Conservation (phyloP, 345 rosid species). For the Psidium guajava region DNA sequence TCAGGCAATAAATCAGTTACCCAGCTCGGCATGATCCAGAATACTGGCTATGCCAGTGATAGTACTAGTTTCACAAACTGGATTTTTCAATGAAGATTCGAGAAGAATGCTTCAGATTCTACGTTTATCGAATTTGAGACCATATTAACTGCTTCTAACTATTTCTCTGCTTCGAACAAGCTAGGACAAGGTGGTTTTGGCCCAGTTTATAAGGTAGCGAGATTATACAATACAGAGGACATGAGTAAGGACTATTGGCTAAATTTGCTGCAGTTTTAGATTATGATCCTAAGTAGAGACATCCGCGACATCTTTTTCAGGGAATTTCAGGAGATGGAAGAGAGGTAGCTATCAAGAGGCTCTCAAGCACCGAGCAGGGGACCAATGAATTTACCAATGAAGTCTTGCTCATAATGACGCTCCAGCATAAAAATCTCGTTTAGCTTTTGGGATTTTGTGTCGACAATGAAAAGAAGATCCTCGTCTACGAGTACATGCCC, state of each 20-base stretch:
- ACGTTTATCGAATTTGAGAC: constrained; percentile 9
- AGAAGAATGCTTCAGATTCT: background rate
- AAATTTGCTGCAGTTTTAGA: background rate
- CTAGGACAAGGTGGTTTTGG: constrained; percentile 20
- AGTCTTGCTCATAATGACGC: constrained; percentile 25
- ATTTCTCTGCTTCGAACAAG: constrained; percentile 13
- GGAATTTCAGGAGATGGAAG: constrained; percentile 34
- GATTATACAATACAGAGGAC: background rate
- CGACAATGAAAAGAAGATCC: constrained; percentile 21
- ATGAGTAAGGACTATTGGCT: background rate
- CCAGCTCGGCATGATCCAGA: background rate
- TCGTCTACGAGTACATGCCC: constrained; percentile 53
- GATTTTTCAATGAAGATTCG: background rate
- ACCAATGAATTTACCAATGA: constrained; percentile 24
- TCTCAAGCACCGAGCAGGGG: constrained; percentile 23
- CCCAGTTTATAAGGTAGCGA: constrained; percentile 15
- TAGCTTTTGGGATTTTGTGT: constrained; percentile 42
- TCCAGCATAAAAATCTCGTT: constrained; percentile 46
- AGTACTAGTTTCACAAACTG: background rate
- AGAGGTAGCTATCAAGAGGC: constrained; percentile 36
- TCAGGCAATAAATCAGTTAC: background rate
- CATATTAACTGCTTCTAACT: constrained; percentile 23
- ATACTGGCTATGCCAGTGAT: background rate
- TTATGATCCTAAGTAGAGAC: background rate
- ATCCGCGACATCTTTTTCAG: constrained; percentile 6